These are phyloP conservation scores for Penicillium sp. DNA, from an alignment of 2,329 filamentous ascomycete species.

Conservation along the genomic window DNA sequence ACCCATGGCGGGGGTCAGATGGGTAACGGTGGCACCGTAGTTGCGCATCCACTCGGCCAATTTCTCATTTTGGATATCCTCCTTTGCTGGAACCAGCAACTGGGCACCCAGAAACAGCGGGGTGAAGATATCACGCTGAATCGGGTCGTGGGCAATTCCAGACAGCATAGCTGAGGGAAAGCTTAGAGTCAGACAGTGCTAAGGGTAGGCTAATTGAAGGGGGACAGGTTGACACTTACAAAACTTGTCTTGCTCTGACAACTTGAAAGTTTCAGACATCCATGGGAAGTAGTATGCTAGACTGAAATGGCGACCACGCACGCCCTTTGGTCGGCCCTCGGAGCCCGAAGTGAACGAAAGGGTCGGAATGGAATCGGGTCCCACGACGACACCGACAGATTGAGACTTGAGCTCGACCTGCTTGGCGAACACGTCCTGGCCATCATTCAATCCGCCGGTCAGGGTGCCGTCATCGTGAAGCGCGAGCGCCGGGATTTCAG, in stretches of 20 bases:
- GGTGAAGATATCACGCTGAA: constrained; percentile 71
- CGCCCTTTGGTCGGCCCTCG: constrained; percentile 79
- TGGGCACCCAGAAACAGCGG: constrained; percentile 80
- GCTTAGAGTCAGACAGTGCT: neutral
- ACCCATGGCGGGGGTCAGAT: constrained; percentile 94
- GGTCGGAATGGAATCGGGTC: constrained; percentile 76
- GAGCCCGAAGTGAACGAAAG: constrained; percentile 66
- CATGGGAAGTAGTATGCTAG: constrained; percentile 83
- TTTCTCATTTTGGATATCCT: constrained; percentile 80
- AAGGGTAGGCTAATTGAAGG: too few relatives aligned
- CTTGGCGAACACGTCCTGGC: constrained; percentile 60
- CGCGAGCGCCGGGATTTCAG: constrained; percentile 66
- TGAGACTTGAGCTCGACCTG: constrained; percentile 49
- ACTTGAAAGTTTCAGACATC: constrained; percentile 80
- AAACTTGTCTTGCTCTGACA: constrained; percentile 67
- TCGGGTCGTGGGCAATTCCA: constrained; percentile 66
- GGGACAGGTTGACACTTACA: neutral
- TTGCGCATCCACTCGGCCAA: constrained; percentile 83
- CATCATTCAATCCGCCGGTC: constrained; percentile 60
- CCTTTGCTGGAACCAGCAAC: constrained; percentile 69
- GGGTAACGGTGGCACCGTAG: constrained; percentile 68
- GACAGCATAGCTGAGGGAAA: constrained; percentile 60
- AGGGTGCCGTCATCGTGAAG: constrained; percentile 66
- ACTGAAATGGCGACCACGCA: constrained; percentile 79
- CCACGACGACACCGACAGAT: constrained; percentile 67